Evolutionary conservation across 1,284 basidiomycete species (phyloP), one percentile per base, ranked within the genome.

Genomic region (Ganoderma lingzhi): DNA sequence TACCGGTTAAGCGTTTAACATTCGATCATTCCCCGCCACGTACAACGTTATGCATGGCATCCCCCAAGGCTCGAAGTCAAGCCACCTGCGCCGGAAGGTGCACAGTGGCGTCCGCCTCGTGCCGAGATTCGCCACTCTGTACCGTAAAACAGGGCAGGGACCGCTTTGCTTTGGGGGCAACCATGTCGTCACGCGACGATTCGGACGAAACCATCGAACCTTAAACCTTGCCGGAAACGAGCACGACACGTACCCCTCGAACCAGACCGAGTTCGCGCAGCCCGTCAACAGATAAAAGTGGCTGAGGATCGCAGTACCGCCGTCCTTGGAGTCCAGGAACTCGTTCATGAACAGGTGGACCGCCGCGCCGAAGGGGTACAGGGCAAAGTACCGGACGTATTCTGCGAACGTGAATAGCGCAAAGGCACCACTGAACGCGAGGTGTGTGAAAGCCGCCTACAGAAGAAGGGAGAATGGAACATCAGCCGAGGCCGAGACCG

Each of bases 331-430:
- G 80, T 99, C 98, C 78, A 99, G 84, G 78, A 99, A 99, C 81
- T 99, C 97, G 83, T 93, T 94, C 87, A 99, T 92, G 82, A 99
- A 99, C 70, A 99, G 84, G 82, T 99, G 98, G 35, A 99, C 90
- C 14, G 91, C 87, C 5, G 95, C 97, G 9, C 97, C 96, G 76
- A 99, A 94, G 3, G 98, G 98, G 82, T 97, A 99, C 41, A 99
- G 88, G 42, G 98, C 98, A 82, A 99, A 99, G 82, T 99, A 99
- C 63, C 98, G 93, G 72, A 97, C 88, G 82, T 98, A 98, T 83
- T 98, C 96, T 66, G 93, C 91, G 79, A 98, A 98, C n/a, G 91
- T 95, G 83, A 98, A 98, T 71, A 95, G 81, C 6, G 96, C 92
- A 80, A 98, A 98, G 5, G 96, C 96, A 35, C 92, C 91, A 73